A percentile compares a stretch with the other conserved stretches of the same genome.
phyloP scores from a whole-genome alignment of 768 basidiomycete genomes.

The Saitozyma sp. region DNA sequence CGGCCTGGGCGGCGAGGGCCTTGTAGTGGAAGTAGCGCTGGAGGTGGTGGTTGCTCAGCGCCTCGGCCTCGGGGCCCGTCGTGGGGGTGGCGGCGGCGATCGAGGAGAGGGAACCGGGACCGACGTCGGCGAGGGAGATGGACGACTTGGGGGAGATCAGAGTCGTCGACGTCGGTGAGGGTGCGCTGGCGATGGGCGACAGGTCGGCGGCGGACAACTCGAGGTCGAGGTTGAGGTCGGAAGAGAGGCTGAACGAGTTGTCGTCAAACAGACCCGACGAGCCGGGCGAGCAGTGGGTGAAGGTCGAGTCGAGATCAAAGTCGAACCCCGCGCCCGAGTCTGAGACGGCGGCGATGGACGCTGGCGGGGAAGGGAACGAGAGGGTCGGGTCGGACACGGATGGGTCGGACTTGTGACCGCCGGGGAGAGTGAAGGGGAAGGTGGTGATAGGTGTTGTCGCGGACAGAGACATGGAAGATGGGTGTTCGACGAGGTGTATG shows the following conservation, averaged over 20 bases:
- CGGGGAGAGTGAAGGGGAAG: conserved; percentile 9
- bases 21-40: conserved; percentile 45
- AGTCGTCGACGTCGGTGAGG: conserved; percentile 14
- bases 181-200: conserved; percentile 1
- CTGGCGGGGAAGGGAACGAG: conserved; percentile 17
- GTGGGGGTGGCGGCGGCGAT: background rate
- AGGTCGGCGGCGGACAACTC: conserved; percentile 7
- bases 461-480: conserved; percentile 2
- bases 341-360: conserved; percentile 3
- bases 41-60: conserved; percentile 39
- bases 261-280: conserved; percentile 9
- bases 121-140: conserved; percentile 10
- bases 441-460: background rate
- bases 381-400: conserved; percentile 1
- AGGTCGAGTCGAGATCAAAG: conserved; percentile 19
- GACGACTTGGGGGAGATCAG: conserved; percentile 18
- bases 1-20: conserved; percentile 37
- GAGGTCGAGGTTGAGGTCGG: conserved; percentile 3
- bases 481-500: background rate
- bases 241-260: background rate
- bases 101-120: conserved; percentile 1
- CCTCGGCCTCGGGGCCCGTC: conserved; percentile 26
- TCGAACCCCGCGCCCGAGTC: conserved; percentile 15
- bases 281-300: conserved; percentile 22
- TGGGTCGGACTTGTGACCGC: conserved; percentile 1